Base-by-base conservation (phyloP, 352 stramenopile genomes). In the Phytopythium cucurbitacearum region DNA sequence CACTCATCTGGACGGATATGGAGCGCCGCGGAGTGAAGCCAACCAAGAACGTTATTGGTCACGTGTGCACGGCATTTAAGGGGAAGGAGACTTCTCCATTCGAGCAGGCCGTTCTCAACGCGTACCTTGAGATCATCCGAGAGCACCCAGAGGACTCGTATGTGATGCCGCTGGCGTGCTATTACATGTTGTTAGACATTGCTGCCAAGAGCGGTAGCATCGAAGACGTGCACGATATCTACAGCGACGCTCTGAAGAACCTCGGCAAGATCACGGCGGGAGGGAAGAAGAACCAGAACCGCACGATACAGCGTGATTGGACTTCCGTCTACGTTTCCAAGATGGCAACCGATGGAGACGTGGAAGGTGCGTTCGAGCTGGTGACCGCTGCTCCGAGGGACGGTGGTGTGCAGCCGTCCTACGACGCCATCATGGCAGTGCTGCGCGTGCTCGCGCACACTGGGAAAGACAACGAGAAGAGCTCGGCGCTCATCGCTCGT, bases 1-100 rank as follows among this genome's bases (percentile, higher is more conserved):
- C 70, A 13, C 15, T 43, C 32, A 52, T 88, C 10, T 80, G 70
- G 55, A 46, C 73, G 15, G 66, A 76, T 28, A 86, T 88, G 65
- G 36, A 15, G 3, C 47, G 54, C 35, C 70, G 69, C 16, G 63
- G 44, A 10, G 57, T 86, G 34, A 21, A 35, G 6, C 59, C 76
- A 1, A 81, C 54, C n/a, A 78, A 72, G 36, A 44, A 61, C 7
- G 42, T 65, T 10, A 40, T 80, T 44, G 71, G 63, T 10, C 16
- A 80, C 40, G 49, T 65, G 21, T 77, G 12, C 51, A 71, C 34
- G 8, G 15, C 35, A 3, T 21, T 52, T 9, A 36, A 37, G 4
- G 35, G 2, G n/a, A 32, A 15, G 34, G 47, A 15, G 36, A 32
- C n/a, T 37, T 7, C 47, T 28, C 21, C 21, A 28, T 28, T 28